phyloP scores from a whole-genome alignment of 225 moss, liverwort and hornwort genomes.

The Marchantia polymorpha region DNA sequence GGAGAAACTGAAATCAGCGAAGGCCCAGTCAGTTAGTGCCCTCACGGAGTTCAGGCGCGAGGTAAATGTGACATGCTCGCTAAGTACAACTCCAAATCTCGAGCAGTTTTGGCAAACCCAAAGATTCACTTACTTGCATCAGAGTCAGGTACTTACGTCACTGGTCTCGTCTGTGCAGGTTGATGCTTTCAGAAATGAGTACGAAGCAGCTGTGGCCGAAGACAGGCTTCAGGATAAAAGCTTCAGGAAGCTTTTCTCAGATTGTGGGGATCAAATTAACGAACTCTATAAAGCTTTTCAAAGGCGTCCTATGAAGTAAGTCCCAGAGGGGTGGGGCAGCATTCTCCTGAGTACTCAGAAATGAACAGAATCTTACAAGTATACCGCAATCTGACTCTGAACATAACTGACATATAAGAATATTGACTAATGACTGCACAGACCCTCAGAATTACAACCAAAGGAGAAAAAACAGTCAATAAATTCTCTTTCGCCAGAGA shows the following conservation, averaged over 20 bases:
- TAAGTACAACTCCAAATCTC: not conserved
- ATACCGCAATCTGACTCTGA: not conserved
- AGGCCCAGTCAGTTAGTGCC: constrained; percentile 61
- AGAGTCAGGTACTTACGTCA: not conserved
- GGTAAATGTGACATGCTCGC: constrained; percentile 32
- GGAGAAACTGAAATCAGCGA: constrained; percentile 55
- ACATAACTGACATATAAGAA: not conserved
- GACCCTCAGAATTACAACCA: constrained; percentile 10
- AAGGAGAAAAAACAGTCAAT: constrained; percentile 14
- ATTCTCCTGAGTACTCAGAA: not conserved
- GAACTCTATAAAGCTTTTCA: constrained; percentile 67
- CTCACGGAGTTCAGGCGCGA: constrained; percentile 67
- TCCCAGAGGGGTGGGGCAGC: not conserved
- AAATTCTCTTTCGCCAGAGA: constrained; percentile 25
- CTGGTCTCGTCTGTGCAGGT: constrained; percentile 37
- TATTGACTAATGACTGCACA: not conserved
- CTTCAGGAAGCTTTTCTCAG: constrained; percentile 67
- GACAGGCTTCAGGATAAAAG: constrained; percentile 65
- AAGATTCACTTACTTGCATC: not conserved
- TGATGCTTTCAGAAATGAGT: constrained; percentile 58
- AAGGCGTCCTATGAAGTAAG: constrained; percentile 64
- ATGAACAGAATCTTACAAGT: not conserved
- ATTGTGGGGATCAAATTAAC: constrained; percentile 72
- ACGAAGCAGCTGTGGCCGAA: constrained; percentile 47
- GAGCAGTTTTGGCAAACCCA: not conserved